phyloP scores from a whole-genome alignment of 257 asterid species.

The Solanum sitiens region DNA sequence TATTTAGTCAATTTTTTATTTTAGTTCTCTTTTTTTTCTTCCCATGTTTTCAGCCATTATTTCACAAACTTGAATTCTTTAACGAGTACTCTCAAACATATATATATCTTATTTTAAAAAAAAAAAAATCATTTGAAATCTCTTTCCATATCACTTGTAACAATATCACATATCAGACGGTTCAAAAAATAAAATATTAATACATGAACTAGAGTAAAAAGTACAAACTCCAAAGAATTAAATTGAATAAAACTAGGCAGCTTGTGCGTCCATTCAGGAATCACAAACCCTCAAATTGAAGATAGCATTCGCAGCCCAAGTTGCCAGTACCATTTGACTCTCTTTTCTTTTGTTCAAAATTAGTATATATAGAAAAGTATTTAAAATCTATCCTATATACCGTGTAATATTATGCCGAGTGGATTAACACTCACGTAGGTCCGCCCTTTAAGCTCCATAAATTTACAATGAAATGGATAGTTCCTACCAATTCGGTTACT shows the following conservation, averaged over 20 bases:
- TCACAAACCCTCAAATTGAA: neutral
- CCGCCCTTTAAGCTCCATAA: neutral
- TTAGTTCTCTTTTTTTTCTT: too few relatives aligned
- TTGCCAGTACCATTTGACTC: neutral
- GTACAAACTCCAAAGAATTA: neutral
- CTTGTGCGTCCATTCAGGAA: neutral
- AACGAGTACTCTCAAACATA: too few relatives aligned
- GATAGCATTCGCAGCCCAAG: too few relatives aligned
- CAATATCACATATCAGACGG: rapidly evolving
- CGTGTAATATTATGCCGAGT: neutral
- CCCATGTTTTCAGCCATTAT: neutral
- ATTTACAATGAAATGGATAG: neutral
- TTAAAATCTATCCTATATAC: neutral
- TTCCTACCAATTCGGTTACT: neutral
- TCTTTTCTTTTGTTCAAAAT: neutral
- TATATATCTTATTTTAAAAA: neutral
- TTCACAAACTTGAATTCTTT: neutral
- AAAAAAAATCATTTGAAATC: too few relatives aligned
- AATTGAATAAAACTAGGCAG: neutral
- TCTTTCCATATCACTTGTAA: neutral
- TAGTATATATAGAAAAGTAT: too few relatives aligned
- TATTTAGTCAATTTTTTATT: neutral
- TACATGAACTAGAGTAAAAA: neutral
- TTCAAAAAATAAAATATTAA: too few relatives aligned
- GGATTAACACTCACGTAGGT: neutral